Percentiles rank a stretch among this genome's conserved stretches.
phyloP scores from a whole-genome alignment of 2,329 filamentous ascomycete genomes.

The Malbranchea zuffiana region DNA sequence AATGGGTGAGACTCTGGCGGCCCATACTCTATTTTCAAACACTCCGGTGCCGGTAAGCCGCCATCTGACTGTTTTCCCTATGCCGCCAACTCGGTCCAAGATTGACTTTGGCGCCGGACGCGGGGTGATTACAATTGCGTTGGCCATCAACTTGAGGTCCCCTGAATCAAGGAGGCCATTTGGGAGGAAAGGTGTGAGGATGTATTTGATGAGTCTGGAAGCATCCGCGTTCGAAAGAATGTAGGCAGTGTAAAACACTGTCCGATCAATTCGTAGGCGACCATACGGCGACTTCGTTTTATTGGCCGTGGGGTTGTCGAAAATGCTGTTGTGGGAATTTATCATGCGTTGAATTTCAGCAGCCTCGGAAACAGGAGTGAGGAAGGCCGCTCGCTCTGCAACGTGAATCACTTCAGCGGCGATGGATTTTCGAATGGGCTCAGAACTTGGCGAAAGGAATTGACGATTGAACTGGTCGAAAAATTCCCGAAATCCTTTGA shows the following conservation, averaged over 20 bases:
- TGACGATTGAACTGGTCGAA: constrained; percentile 64
- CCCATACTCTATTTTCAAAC: constrained; percentile 77
- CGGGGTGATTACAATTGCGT: constrained; percentile 82
- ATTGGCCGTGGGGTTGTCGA: constrained; percentile 25
- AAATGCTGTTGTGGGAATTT: constrained; percentile 62
- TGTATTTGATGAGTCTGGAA: constrained; percentile 53
- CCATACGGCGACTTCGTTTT: constrained; percentile 34
- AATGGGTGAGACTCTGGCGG: constrained; percentile 64
- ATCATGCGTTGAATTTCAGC: constrained; percentile 81
- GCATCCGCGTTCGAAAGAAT: constrained; percentile 64
- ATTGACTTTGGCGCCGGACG: constrained; percentile 61
- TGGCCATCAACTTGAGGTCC: constrained; percentile 72
- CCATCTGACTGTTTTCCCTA: constrained; percentile 76
- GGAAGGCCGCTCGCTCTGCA: constrained; percentile 57
- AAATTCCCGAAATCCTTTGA: constrained; percentile 75
- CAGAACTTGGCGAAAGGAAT: constrained; percentile 33
- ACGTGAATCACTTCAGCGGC: constrained; percentile 77
- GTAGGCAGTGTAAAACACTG: constrained; percentile 86
- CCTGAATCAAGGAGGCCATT: constrained; percentile 48
- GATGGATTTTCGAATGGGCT: constrained; percentile 53
- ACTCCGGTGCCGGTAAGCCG: constrained; percentile 65
- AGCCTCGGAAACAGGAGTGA: constrained; percentile 70
- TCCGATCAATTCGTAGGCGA: constrained; percentile 65
- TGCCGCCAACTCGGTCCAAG: constrained; percentile 72
- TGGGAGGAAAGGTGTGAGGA: constrained; percentile 52